Base-by-base conservation (phyloP, 2,329 filamentous ascomycete species). In the Chaetomiaceae sp. region DNA sequence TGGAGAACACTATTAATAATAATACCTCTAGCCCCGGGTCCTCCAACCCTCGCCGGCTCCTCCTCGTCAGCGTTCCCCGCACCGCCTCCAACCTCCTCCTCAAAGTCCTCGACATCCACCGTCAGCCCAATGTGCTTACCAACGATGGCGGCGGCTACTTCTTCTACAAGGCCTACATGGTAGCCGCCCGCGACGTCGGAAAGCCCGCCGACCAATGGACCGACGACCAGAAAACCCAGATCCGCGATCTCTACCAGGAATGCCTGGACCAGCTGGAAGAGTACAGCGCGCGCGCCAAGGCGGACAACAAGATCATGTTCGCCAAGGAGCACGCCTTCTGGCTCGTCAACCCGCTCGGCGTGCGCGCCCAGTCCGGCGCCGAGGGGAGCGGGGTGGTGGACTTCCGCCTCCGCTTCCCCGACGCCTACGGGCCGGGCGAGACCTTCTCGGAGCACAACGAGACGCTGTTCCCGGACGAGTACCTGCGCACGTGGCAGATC, bases 281-380 rank as follows among this genome's bases (percentile, higher is more conserved):
- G 14, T 56, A 54, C 29, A 48, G 63, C 4, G 33, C 53, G 1
- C 38, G 48, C 2, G 67, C 68, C 2, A 48, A 61, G 33, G 40
- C 51, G 2, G 51, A 64, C 16, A 57, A 59, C 34, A 67, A 68
- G 44, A 59, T 60, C 21, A 56, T 66, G 13, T 68, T 71, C 45
- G 58, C 65, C 33, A 72, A 72, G 51, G 70, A 72, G 48, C 70
- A 72, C 33, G 60, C 64, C 29, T 61, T 62, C 46, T 67, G 61
- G 59, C 27, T 68, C 40, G 34, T 45, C 38, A 40, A 56, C 23
- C 50, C 54, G 5, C 41, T 29, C 36, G 34, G 25, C 25, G 40
- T 34, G 38, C 23, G 23, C 27, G 11, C n/a, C 33, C 25, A 3
- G 29, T 9, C 13, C 29, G 5, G 14, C n/a, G n/a, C n/a, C n/a